These are phyloP conservation scores for Ceratocystis lukuohia DNA, from an alignment of 2,329 filamentous ascomycete species.

Conservation along the genomic window DNA sequence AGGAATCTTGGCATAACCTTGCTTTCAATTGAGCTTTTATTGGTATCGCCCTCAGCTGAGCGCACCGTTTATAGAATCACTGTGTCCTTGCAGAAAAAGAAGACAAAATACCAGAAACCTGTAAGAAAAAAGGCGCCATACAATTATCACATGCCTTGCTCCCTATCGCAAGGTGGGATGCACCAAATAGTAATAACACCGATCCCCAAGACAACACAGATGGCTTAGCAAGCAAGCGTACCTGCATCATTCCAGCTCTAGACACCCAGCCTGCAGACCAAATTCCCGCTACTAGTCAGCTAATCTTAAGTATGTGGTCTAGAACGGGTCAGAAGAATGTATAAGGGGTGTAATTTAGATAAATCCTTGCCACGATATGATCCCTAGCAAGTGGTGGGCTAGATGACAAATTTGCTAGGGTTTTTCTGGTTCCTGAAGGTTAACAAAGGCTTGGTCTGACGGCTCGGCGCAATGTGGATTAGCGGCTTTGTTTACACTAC, in stretches of 20 bases:
- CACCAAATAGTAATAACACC: no score
- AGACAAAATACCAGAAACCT: not conserved
- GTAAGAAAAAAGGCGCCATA: no score
- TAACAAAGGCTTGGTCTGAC: not conserved
- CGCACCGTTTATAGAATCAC: not conserved
- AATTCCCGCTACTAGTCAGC: not conserved
- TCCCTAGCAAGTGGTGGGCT: not conserved
- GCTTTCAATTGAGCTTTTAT: not conserved
- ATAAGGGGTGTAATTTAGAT: not conserved
- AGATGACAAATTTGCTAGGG: not conserved
- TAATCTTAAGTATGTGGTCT: not conserved
- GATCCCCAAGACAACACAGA: no score
- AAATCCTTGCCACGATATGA: not conserved
- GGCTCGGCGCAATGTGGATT: no score
- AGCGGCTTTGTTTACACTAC: no score
- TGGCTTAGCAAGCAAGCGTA: no score
- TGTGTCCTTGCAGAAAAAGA: not conserved
- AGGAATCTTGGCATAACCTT: not conserved
- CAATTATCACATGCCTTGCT: no score
- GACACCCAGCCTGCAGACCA: not conserved
- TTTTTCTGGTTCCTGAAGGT: not conserved
- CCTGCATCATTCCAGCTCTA: not conserved
- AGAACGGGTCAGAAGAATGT: not conserved
- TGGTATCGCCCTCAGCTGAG: not conserved
- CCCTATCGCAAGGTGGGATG: no score